Evolutionary conservation across 805 yeast genomes (phyloP).

Genomic region (Candida schatavii): DNA sequence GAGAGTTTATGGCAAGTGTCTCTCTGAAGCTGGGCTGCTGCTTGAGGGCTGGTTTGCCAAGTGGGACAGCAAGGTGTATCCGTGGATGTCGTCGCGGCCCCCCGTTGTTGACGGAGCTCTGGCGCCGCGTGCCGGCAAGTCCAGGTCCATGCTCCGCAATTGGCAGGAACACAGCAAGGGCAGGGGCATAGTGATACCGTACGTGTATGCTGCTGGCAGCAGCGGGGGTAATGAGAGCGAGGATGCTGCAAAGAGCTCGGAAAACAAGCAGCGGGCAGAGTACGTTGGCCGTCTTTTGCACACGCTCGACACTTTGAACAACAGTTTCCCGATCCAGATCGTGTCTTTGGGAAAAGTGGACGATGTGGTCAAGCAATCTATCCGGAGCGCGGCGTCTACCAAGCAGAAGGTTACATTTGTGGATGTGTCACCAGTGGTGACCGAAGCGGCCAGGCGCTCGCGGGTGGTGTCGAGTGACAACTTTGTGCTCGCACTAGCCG

Average conservation of each 20-base stretch:
- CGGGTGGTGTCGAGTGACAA: not conserved
- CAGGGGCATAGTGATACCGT: constrained; percentile 31
- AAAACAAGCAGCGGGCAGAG: not conserved
- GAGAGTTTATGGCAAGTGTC: constrained; percentile 27
- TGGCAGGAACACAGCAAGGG: constrained; percentile 17
- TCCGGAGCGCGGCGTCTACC: not conserved
- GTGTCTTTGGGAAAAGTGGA: constrained; percentile 13
- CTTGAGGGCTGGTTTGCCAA: constrained; percentile 9
- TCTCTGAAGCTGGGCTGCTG: constrained; percentile 6
- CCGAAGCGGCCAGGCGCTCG: not conserved
- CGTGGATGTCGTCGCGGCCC: constrained; percentile 28
- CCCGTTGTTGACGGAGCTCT: not conserved
- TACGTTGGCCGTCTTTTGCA: not conserved
- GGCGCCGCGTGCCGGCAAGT: not conserved
- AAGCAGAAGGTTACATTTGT: constrained; percentile 27
- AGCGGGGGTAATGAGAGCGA: not conserved
- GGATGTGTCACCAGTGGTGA: constrained; percentile 18
- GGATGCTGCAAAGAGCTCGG: not conserved
- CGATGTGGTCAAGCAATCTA: constrained; percentile 9
- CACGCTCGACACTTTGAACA: constrained; percentile 21
- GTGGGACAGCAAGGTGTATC: constrained; percentile 18
- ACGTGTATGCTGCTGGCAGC: constrained; percentile 21
- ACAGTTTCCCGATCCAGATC: constrained; percentile 29
- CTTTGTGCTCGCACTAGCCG: constrained; percentile 19
- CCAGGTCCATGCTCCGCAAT: constrained; percentile 8